These are phyloP conservation scores for Sicyos edulis DNA, from an alignment of 306 rosid species.

Conservation along the genomic window DNA sequence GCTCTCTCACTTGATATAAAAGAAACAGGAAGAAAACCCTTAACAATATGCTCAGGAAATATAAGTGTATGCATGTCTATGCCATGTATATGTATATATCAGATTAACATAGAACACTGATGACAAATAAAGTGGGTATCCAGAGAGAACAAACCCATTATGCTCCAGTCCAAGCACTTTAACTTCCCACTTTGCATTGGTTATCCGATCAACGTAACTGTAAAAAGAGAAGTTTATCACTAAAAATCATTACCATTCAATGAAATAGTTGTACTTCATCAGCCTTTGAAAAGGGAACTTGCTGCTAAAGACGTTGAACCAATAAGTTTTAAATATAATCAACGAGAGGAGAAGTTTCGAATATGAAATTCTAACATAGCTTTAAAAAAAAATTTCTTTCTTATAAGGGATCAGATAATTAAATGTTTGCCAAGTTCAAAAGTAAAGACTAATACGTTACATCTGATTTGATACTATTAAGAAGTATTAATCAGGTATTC, in stretches of 20 bases:
- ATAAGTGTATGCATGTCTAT: neutral
- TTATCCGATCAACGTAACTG: conserved; percentile 89
- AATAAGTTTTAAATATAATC: neutral
- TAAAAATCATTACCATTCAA: neutral
- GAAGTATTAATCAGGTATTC: neutral
- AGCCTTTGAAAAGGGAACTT: conserved; percentile 1
- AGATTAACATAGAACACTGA: conserved; percentile 5
- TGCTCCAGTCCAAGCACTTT: conserved; percentile 95
- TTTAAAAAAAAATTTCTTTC: too few species aligned
- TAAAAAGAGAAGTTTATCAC: conserved; percentile 12
- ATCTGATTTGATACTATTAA: neutral
- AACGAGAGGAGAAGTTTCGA: neutral
- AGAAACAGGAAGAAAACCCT: neutral
- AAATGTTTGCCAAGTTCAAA: neutral
- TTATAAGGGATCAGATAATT: neutral
- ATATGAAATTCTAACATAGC: neutral
- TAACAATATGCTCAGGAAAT: neutral
- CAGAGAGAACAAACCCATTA: conserved; percentile 69
- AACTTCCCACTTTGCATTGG: conserved; percentile 93
- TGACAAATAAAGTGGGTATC: conserved; percentile 16
- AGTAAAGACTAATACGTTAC: neutral
- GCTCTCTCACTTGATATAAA: conserved; percentile 3
- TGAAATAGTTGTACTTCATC: neutral
- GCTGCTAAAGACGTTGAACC: neutral
- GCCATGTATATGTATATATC: neutral